phyloP scores from a whole-genome alignment of 805 yeast species.

The Ogataea dorogensis region DNA sequence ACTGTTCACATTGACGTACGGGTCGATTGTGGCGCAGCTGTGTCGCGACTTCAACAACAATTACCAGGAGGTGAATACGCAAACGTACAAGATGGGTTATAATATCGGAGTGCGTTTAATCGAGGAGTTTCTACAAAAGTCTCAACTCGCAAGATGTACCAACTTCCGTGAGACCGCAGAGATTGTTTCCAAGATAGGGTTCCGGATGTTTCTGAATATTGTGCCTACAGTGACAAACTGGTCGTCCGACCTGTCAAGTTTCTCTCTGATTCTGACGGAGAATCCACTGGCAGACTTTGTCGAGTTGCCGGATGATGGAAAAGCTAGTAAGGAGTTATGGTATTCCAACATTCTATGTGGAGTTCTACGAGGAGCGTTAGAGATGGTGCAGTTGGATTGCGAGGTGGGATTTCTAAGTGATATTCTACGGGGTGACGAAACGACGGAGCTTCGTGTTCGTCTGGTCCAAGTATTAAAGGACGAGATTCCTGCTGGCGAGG shows the following conservation, averaged over 20 bases:
- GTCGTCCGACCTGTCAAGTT: conserved; percentile 72
- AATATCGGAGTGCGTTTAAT: conserved; percentile 88
- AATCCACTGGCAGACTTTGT: conserved; percentile 95
- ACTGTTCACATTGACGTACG: conserved; percentile 90
- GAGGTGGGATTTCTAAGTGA: conserved; percentile 81
- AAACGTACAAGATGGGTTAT: conserved; percentile 91
- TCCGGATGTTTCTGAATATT: conserved; percentile 82
- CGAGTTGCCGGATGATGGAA: conserved; percentile 82
- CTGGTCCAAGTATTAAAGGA: conserved; percentile 76
- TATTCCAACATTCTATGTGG: conserved; percentile 90
- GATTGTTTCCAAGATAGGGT: conserved; percentile 79
- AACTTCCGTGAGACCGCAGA: conserved; percentile 86
- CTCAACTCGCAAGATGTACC: conserved; percentile 81
- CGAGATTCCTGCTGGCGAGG: conserved; percentile 97
- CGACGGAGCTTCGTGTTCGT: conserved; percentile 75
- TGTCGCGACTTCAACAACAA: conserved; percentile 80
- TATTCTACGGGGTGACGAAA: conserved; percentile 74
- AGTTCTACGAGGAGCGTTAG: conserved; percentile 84
- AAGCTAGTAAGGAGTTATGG: conserved; percentile 75
- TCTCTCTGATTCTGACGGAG: conserved; percentile 70
- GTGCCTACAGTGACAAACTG: conserved; percentile 68
- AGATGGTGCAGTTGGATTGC: conserved; percentile 93
- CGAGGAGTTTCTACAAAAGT: conserved; percentile 88
- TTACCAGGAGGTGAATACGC: conserved; percentile 75
- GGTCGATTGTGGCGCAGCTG: conserved; percentile 87